Conservation (phyloP, 2,329 filamentous ascomycete genomes). For the Curvularia spicifera region DNA sequence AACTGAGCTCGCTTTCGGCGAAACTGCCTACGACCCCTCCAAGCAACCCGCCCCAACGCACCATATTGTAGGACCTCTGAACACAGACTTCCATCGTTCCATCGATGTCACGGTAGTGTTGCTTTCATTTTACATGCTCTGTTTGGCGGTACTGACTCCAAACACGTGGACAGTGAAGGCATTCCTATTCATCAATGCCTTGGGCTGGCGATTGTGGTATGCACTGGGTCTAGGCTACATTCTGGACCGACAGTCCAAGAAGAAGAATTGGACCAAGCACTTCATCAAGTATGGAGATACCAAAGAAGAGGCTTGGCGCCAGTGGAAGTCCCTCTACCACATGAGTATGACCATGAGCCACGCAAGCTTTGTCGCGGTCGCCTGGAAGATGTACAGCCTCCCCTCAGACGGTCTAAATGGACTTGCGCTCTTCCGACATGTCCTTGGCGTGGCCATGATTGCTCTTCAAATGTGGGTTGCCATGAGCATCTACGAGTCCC, state of each 20-base stretch:
- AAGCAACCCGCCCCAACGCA: conserved; percentile 73
- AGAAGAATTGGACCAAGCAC: conserved; percentile 95
- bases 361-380: conserved; percentile 83
- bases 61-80: conserved; percentile 80
- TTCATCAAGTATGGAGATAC: conserved; percentile 97
- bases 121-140: conserved; percentile 75
- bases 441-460: conserved; percentile 80
- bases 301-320: conserved; percentile 89
- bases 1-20: conserved; percentile 49
- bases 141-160: conserved; percentile 76
- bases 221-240: conserved; percentile 85
- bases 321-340: conserved; percentile 97
- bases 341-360: conserved; percentile 91
- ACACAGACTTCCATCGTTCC: conserved; percentile 86
- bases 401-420: conserved; percentile 87
- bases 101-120: conserved; percentile 83
- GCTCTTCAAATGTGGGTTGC: conserved; percentile 92
- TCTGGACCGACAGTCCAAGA: conserved; percentile 82
- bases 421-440: conserved; percentile 84
- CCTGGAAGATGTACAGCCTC: conserved; percentile 95
- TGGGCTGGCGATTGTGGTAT: conserved; percentile 89
- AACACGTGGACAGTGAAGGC: conserved; percentile 76
- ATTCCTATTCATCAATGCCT: conserved; percentile 80
- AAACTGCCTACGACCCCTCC: conserved; percentile 51
- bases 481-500: conserved; percentile 89